phyloP scores from a whole-genome alignment of 441 rosid species.

The Sinapis alba region DNA sequence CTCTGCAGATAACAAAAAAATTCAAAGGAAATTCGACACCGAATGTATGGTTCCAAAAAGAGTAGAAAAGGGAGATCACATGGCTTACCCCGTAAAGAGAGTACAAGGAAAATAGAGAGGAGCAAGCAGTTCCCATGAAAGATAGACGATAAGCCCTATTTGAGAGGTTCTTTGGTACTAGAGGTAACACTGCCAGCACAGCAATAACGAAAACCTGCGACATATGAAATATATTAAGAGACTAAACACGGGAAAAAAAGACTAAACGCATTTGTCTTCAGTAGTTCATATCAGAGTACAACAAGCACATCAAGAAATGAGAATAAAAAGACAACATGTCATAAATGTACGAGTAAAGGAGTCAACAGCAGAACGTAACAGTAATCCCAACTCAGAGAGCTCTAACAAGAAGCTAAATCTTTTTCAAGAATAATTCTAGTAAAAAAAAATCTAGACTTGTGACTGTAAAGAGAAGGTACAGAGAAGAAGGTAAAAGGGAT shows the following conservation, averaged over 20 bases:
- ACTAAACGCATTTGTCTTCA: not conserved
- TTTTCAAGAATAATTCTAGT: not conserved
- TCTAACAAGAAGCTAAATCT: not conserved
- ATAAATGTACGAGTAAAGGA: not conserved
- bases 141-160: conserved; percentile 87
- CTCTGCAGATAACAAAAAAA: conserved; percentile 51
- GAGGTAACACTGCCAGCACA: conserved; percentile 84
- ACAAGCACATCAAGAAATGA: not conserved
- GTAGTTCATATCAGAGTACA: not conserved
- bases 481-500: not conserved
- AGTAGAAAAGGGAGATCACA: conserved; percentile 9
- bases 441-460: not conserved
- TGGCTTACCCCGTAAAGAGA: conserved; percentile 78
- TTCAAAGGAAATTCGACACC: conserved; percentile 19
- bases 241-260: not conserved
- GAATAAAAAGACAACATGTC: not conserved
- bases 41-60: conserved; percentile 15
- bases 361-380: not conserved
- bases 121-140: conserved; percentile 91
- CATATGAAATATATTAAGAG: conserved; percentile 10
- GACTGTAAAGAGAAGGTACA: not conserved
- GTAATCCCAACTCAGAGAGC: conserved; percentile 4
- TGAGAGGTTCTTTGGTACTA: conserved; percentile 73
- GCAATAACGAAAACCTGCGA: conserved; percentile 89
- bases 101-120: conserved; percentile 81